Conservation (phyloP, 345 rosid species). For the Pelargonium nanum region DNA sequence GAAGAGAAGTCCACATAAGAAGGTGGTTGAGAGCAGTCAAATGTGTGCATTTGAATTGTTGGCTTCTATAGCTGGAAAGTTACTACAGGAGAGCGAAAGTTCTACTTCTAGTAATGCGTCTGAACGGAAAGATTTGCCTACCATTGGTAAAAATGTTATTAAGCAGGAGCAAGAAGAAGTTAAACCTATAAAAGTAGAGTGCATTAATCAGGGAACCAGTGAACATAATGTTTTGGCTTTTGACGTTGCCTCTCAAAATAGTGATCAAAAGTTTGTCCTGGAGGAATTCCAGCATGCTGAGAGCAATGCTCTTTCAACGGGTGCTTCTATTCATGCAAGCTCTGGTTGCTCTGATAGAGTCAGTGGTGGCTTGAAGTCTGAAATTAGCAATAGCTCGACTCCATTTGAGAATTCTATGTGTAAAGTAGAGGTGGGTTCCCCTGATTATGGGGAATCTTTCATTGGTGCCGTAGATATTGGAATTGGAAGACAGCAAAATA, state of each 20-base stretch:
- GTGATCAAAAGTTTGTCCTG: slow-evolving; percentile 4
- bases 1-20: slow-evolving; percentile 37
- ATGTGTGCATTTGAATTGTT: slow-evolving; percentile 61
- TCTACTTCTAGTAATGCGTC: slow-evolving; percentile 59
- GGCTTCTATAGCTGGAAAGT: slow-evolving; percentile 72
- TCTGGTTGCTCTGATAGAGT: slow-evolving; percentile 22
- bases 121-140: slow-evolving; percentile 27
- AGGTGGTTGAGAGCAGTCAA: slow-evolving; percentile 28
- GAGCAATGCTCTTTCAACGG: slow-evolving; percentile 18
- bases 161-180: slow-evolving; percentile 27
- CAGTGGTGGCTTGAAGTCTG: slow-evolving; percentile 14
- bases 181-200: slow-evolving; percentile 28
- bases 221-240: slow-evolving; percentile 18
- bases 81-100: slow-evolving; percentile 61
- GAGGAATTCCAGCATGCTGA: slow-evolving; percentile 12
- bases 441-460: slow-evolving; percentile 21
- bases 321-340: slow-evolving; percentile 18
- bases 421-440: slow-evolving; percentile 21
- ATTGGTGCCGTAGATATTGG: slow-evolving; percentile 20
- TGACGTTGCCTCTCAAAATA: slow-evolving; percentile 7
- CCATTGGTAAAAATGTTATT: slow-evolving; percentile 20
- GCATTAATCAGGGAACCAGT: slow-evolving; percentile 22
- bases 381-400: slow-evolving; percentile 15
- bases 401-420: slow-evolving; percentile 10
- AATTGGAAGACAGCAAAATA: slow-evolving; percentile 16